These are phyloP conservation scores for Didymella glomerata DNA, from an alignment of 2,329 filamentous ascomycete species.

Conservation along the genomic window DNA sequence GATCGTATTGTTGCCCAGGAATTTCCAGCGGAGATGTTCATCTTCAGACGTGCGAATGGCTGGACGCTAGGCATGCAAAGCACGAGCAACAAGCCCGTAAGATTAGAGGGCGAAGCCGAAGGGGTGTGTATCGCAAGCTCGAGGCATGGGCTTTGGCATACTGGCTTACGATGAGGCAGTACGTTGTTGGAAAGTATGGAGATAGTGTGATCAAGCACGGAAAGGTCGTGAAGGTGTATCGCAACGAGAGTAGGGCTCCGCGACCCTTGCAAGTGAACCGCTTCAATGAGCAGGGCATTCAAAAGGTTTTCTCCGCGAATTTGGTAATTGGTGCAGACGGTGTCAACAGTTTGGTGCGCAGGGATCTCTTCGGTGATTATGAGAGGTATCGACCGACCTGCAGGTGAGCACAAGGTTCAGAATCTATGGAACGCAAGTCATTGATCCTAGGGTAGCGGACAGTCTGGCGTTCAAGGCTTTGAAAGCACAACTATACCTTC, in stretches of 20 bases:
- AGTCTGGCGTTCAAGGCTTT: constrained; percentile 22
- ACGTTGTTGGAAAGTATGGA: constrained; percentile 21
- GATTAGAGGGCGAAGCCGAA: constrained; percentile 13
- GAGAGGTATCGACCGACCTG: constrained; percentile 27
- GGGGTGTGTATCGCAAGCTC: constrained; percentile 31
- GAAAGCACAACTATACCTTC: not conserved
- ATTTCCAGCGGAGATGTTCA: constrained; percentile 29
- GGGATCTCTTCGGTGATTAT: constrained; percentile 29
- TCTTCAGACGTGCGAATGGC: constrained; percentile 33
- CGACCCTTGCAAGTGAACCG: not conserved
- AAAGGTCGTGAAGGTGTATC: not conserved
- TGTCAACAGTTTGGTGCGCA: constrained; percentile 35
- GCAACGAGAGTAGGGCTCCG: not conserved
- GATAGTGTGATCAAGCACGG: constrained; percentile 24
- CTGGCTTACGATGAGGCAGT: constrained; percentile 32
- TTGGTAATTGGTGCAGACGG: constrained; percentile 45
- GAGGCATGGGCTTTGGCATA: constrained; percentile 38
- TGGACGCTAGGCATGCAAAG: constrained; percentile 29
- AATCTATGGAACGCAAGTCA: not conserved
- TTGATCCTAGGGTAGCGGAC: constrained; percentile 37
- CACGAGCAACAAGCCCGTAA: constrained; percentile 23
- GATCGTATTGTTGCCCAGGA: constrained; percentile 30
- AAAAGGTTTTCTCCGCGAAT: constrained; percentile 32
- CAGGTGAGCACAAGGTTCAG: constrained; percentile 23
- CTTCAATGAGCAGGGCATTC: not conserved